Percentiles rank a stretch among this genome's conserved stretches.
Conservation (phyloP, 1,284 basidiomycete species). For the Microbotryum violaceum region DNA sequence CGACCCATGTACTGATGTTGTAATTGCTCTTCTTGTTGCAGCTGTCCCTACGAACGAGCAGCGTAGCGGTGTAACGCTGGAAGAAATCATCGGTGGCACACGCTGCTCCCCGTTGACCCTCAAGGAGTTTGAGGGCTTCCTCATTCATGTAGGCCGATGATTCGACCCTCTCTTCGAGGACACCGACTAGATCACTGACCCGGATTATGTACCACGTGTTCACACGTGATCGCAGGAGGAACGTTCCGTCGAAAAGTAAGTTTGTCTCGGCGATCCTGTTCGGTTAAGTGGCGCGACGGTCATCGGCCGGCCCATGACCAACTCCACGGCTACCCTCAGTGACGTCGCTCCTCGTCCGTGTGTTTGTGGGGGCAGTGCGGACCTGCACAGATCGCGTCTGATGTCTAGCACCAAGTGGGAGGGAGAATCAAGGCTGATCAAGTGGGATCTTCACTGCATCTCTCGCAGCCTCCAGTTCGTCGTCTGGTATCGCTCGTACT, state of each 20-base stretch:
- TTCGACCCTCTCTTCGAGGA: not conserved
- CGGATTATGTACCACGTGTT: not conserved
- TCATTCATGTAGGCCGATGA: slow-evolving; percentile 8
- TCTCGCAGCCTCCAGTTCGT: slow-evolving; percentile 11
- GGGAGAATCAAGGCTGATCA: not conserved
- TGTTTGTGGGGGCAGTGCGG: not conserved
- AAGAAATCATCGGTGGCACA: slow-evolving; percentile 13
- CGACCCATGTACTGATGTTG: too few relatives aligned
- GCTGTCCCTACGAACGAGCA: not conserved
- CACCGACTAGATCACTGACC: not conserved
- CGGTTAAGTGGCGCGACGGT: not conserved
- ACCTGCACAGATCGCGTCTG: not conserved
- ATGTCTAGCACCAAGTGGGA: not conserved
- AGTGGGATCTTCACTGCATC: too few relatives aligned
- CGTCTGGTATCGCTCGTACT: slow-evolving; percentile 16
- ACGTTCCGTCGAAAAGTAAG: slow-evolving; percentile 16
- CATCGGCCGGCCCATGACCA: not conserved
- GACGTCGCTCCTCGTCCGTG: not conserved
- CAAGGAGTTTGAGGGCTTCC: slow-evolving; percentile 18
- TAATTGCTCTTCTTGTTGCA: too few relatives aligned
- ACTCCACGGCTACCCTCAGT: not conserved
- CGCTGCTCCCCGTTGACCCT: slow-evolving; percentile 13
- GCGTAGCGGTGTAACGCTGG: slow-evolving; percentile 8
- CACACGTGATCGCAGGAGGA: slow-evolving; percentile 4
- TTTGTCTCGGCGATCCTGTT: not conserved